Evolutionary conservation across 2,329 filamentous ascomycete species (phyloP).

Genomic region (Penicillium sumatraense): DNA sequence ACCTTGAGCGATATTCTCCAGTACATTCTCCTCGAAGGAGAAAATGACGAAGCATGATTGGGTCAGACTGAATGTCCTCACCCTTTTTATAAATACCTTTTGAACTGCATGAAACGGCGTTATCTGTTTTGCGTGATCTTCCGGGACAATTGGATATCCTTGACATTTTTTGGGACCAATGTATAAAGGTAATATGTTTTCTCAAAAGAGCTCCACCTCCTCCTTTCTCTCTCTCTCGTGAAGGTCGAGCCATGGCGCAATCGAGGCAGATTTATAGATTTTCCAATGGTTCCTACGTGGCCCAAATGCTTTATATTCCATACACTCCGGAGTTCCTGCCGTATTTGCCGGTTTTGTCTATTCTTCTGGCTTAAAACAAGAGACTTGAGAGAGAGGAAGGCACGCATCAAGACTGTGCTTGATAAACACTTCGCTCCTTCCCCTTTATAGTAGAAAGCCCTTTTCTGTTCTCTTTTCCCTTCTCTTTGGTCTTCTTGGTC

Average conservation of each 20-base stretch:
- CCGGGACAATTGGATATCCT: slow-evolving; percentile 7
- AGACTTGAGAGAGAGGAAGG: too few species aligned
- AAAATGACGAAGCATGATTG: slow-evolving; percentile 59
- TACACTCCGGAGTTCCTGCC: too few species aligned
- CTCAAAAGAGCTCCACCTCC: not conserved
- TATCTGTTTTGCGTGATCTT: slow-evolving; percentile 19
- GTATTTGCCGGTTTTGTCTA: too few species aligned
- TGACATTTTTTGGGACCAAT: slow-evolving; percentile 21
- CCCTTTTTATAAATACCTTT: slow-evolving; percentile 25
- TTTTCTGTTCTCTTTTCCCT: too few species aligned
- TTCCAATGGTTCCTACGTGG: too few species aligned
- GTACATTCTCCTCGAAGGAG: slow-evolving; percentile 84
- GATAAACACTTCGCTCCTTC: too few species aligned
- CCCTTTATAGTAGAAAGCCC: too few species aligned
- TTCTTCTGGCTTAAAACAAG: too few species aligned
- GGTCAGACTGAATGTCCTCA: slow-evolving; percentile 1
- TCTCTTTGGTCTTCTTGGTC: too few species aligned
- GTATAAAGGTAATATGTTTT: slow-evolving; percentile 36
- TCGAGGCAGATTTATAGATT: slow-evolving; percentile 35
- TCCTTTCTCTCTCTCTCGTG: not conserved
- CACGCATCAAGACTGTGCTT: too few species aligned
- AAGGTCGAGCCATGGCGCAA: slow-evolving; percentile 17
- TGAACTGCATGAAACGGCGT: slow-evolving; percentile 42
- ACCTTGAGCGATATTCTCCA: slow-evolving; percentile 96
- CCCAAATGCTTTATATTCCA: not conserved